Evolutionary conservation across 148 eudicot genomes (phyloP).

Genomic region (Vaccinium darrowii): DNA sequence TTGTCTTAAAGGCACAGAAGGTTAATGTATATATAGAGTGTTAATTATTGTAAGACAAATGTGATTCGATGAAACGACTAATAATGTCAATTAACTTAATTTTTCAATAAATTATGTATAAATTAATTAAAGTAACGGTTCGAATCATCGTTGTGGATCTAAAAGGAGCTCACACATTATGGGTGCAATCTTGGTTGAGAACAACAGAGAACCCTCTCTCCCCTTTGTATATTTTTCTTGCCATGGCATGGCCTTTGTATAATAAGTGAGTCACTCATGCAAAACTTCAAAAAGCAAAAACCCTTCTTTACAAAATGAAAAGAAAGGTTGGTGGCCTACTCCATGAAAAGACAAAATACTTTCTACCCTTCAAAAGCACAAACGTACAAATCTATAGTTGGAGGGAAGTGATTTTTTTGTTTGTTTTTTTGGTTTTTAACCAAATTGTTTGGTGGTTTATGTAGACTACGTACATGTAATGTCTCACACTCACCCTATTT

Average conservation of each 20-base stretch:
- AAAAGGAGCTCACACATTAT: background rate
- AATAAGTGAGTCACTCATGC: conserved; percentile 17
- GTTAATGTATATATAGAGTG: background rate
- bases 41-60: background rate
- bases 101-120: background rate
- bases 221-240: background rate
- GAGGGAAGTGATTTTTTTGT: conserved; percentile 7
- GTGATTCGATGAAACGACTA: background rate
- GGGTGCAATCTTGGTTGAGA: background rate
- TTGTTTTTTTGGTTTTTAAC: background rate
- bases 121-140: background rate
- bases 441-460: background rate
- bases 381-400: background rate
- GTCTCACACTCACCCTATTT: background rate
- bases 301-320: background rate
- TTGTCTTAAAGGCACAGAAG: background rate
- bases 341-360: conserved; percentile 13
- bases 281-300: background rate
- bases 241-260: background rate
- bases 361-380: background rate
- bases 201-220: background rate
- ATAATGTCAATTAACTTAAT: background rate
- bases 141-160: background rate
- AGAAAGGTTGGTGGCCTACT: conserved; percentile 21
- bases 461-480: background rate